Percentiles rank a stretch among this genome's conserved stretches.
Conservation (phyloP, 176 grass and related monocot species). For the Zizania latifolia region DNA sequence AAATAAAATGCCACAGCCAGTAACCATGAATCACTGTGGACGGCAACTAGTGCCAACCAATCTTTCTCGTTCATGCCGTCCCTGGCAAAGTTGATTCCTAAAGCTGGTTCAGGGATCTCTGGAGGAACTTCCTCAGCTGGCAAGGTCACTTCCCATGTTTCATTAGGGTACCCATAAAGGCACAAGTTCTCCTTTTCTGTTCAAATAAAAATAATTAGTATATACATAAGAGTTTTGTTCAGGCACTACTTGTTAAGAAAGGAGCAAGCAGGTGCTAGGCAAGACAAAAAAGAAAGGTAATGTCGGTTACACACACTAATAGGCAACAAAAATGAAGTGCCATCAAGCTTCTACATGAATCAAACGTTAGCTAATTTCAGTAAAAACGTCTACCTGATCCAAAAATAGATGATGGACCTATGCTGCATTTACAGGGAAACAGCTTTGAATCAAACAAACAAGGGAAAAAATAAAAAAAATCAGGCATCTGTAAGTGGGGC, state of each 20-base stretch:
- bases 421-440: conserved; percentile 26
- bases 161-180: conserved; percentile 87
- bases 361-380: background rate
- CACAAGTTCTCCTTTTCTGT: conserved; percentile 95
- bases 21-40: conserved; percentile 91
- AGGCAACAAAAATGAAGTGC: conserved; percentile 15
- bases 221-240: background rate
- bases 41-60: conserved; percentile 87
- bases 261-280: background rate
- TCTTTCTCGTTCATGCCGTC: conserved; percentile 96
- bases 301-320: background rate
- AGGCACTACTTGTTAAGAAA: background rate
- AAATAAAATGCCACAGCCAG: conserved; percentile 93
- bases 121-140: conserved; percentile 95
- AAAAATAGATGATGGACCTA: background rate
- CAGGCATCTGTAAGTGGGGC: background rate
- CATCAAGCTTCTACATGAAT: background rate
- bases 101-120: conserved; percentile 89
- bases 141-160: conserved; percentile 94
- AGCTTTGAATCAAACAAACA: background rate
- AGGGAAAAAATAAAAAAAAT: background rate
- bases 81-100: conserved; percentile 95
- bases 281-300: background rate
- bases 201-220: conserved; percentile 24
- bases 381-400: background rate